phyloP scores from a whole-genome alignment of 768 basidiomycete genomes.

The Termitomyces titanicus region DNA sequence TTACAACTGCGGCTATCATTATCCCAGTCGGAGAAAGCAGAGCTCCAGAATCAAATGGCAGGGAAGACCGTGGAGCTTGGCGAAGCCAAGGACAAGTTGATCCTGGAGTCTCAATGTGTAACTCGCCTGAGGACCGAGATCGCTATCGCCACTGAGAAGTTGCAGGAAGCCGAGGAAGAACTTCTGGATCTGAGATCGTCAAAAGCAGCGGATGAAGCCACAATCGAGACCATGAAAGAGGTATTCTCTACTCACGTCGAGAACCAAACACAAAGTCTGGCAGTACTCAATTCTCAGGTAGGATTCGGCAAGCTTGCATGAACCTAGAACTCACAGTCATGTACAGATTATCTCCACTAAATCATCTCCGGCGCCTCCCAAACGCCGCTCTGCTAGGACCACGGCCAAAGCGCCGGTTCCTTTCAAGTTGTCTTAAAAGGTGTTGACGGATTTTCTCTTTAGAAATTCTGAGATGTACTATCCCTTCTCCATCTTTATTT shows the following conservation, averaged over 20 bases:
- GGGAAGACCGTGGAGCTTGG: conserved; percentile 12
- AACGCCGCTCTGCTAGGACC: conserved; percentile 12
- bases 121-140: conserved; percentile 19
- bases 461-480: not conserved
- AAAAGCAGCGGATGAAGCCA: conserved; percentile 31
- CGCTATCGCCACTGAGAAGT: conserved; percentile 11
- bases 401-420: not conserved
- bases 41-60: conserved; percentile 11
- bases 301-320: conserved; percentile 1
- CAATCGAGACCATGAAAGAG: conserved; percentile 30
- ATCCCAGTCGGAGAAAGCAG: conserved; percentile 1
- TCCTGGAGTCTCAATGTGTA: conserved; percentile 14
- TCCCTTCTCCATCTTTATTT: not conserved
- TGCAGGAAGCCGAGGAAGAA: conserved; percentile 28
- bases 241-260: conserved; percentile 27
- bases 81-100: conserved; percentile 12
- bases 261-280: conserved; percentile 30
- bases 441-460: not conserved
- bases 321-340: not conserved
- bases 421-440: conserved; percentile 7
- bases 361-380: conserved; percentile 22
- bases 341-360: conserved; percentile 25
- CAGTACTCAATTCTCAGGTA: conserved; percentile 34
- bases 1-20: not conserved
- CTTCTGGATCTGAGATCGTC: conserved; percentile 24